phyloP scores from a whole-genome alignment of 225 moss, liverwort and hornwort species.

The Bryum argenteum region DNA sequence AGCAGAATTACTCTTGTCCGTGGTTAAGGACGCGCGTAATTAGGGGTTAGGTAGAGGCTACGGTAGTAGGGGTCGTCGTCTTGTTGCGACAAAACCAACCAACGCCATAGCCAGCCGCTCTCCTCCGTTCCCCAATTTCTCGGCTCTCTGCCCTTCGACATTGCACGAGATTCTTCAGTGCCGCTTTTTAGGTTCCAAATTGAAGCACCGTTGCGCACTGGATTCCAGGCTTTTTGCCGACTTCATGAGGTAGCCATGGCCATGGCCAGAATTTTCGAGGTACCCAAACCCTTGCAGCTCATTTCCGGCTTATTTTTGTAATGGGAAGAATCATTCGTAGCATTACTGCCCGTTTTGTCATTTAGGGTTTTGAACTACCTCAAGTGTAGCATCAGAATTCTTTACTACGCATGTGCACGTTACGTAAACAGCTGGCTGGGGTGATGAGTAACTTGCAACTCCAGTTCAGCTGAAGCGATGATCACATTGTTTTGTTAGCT shows the following conservation, averaged over 20 bases:
- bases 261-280: slow-evolving; percentile 35
- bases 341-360: not conserved
- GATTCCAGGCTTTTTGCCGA: not conserved
- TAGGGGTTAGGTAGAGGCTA: slow-evolving; percentile 16
- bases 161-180: slow-evolving; percentile 8
- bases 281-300: slow-evolving; percentile 18
- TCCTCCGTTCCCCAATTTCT: slow-evolving; percentile 1
- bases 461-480: not conserved
- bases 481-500: not conserved
- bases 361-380: slow-evolving; percentile 23
- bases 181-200: not conserved
- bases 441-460: not conserved
- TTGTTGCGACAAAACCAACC: not conserved
- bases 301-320: not conserved
- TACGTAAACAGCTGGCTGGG: not conserved
- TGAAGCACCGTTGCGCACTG: not conserved
- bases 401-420: no score
- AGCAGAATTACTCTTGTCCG: not conserved
- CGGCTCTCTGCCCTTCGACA: no score
- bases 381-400: not conserved
- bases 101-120: slow-evolving; percentile 26
- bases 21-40: not conserved
- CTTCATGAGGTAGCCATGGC: slow-evolving; percentile 29
- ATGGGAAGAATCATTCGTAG: not conserved
- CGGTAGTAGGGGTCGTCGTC: slow-evolving; percentile 16